Base-by-base conservation (phyloP, 257 asterid genomes). In the Nicotiana noctiflora region DNA sequence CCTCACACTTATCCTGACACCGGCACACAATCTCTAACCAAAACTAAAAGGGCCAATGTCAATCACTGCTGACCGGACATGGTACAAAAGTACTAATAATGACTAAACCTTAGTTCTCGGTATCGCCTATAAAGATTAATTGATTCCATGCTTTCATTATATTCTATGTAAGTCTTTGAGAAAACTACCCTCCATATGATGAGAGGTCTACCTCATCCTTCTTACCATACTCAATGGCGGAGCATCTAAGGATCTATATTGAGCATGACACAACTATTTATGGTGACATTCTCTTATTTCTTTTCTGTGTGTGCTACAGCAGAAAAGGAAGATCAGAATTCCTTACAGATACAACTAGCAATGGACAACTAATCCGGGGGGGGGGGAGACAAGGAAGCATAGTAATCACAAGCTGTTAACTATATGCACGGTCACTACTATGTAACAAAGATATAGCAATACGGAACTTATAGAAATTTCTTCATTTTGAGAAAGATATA, bases 311-410 rank as follows among this genome's bases (percentile, higher is more conserved):
- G 21, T 3, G 14, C 23, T 55, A 23, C 61, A 46, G 40, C 23
- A 72, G 34, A 46, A 23, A 72, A 46, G 34, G 40, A 72, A 72
- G 34, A 46, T 23, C 23, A 72, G 5, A 46, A 72, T 23, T 72
- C 37, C 59, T 46, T 13, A 46, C 23, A 72, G 40, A 44, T 21
- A 70, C 37, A 70, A 46, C 37, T 21, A 44, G 59, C 37, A 40
- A 70, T 40, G 32, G 59, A 10, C 13, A 70, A 70, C 61, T 14
- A 72, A 72, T 46, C 40, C 57, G 23, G 17, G 78, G 60, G n/a
- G n/a, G n/a, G n/a, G 78, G 4, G 23, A 23, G 78, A 14, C 78
- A 72, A 49, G 78, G 78, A 46, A 72, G 78, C 60, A 72, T 40
- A 49, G 32, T 68, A 68, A 11, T 5, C 78, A 46, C 78, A 49